Evolutionary conservation across 495 filamentous ascomycete genomes (phyloP).

Genomic region (Neurospora sp.): DNA sequence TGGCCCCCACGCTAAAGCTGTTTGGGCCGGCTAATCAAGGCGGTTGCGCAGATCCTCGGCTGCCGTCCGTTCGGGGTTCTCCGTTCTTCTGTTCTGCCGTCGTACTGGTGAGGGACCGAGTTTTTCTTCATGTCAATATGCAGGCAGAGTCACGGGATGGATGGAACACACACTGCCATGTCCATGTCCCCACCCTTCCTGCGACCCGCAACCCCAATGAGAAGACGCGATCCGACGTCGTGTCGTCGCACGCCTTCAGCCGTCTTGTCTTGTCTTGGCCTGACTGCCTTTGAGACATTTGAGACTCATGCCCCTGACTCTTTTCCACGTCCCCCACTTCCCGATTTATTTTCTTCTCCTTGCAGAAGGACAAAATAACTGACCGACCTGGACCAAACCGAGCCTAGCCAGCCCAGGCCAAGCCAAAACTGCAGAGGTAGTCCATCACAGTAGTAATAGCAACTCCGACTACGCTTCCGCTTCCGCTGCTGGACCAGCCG

Average conservation of each 20-base stretch:
- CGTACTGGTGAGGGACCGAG: background rate
- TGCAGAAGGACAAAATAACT: background rate
- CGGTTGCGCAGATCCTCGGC: background rate
- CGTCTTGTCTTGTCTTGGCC: no score
- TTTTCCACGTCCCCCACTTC: background rate
- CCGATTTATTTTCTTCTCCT: background rate
- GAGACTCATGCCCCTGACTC: background rate
- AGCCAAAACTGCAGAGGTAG: background rate
- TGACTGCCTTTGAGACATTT: background rate
- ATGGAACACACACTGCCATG: background rate
- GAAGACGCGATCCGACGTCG: background rate
- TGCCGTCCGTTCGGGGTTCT: background rate
- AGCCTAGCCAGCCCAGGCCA: background rate
- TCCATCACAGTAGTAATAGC: background rate
- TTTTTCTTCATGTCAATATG: background rate
- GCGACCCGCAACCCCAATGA: background rate
- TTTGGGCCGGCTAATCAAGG: background rate
- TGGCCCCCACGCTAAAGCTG: background rate
- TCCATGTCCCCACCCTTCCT: background rate
- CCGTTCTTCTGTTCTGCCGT: background rate
- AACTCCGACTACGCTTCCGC: background rate
- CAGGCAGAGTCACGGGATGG: background rate
- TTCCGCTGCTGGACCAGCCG: background rate
- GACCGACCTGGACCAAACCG: background rate
- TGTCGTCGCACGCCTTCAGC: background rate